Percentiles rank a stretch among this genome's conserved stretches.
Conservation (phyloP, 176 grass and related monocot genomes). For the Ampelocalamus luodianensis region DNA sequence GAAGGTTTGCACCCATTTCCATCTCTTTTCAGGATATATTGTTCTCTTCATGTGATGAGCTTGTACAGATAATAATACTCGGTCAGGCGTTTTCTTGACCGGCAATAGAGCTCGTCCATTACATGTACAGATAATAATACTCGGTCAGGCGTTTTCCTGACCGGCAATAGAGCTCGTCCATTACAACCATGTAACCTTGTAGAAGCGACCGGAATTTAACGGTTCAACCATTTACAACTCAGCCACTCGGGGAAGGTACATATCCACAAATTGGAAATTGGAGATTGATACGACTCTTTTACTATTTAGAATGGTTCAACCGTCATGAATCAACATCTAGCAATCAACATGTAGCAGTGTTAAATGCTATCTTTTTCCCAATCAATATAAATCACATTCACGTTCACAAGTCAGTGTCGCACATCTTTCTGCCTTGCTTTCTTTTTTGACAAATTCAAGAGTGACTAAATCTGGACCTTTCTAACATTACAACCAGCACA, state of each 20-base stretch:
- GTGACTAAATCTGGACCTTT: conserved; percentile 21
- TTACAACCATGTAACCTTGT: not conserved
- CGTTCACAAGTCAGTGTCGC: conserved; percentile 1
- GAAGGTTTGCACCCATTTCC: too few relatives aligned
- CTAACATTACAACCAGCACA: conserved; percentile 34
- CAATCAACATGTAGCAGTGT: conserved; percentile 24
- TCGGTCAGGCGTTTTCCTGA: not conserved
- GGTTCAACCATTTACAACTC: too few relatives aligned
- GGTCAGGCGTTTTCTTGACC: too few relatives aligned
- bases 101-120: too few relatives aligned
- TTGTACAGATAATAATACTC: too few relatives aligned
- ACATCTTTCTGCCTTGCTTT: not conserved
- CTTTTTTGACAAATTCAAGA: conserved; percentile 37
- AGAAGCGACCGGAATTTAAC: too few relatives aligned
- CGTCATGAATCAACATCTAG: conserved; percentile 27
- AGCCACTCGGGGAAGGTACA: too few relatives aligned
- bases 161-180: not conserved
- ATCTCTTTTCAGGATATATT: too few relatives aligned
- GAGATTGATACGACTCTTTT: too few relatives aligned
- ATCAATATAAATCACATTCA: conserved; percentile 43
- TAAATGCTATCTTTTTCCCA: conserved; percentile 24
- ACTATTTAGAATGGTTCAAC: not conserved
- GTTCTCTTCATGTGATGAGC: too few relatives aligned
- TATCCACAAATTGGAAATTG: too few relatives aligned
- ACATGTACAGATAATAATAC: too few relatives aligned